A percentile compares a stretch with the other conserved stretches of the same genome.
These are phyloP conservation scores for Cercophora samala DNA, from an alignment of 495 filamentous ascomycete genomes.

Conservation along the genomic window DNA sequence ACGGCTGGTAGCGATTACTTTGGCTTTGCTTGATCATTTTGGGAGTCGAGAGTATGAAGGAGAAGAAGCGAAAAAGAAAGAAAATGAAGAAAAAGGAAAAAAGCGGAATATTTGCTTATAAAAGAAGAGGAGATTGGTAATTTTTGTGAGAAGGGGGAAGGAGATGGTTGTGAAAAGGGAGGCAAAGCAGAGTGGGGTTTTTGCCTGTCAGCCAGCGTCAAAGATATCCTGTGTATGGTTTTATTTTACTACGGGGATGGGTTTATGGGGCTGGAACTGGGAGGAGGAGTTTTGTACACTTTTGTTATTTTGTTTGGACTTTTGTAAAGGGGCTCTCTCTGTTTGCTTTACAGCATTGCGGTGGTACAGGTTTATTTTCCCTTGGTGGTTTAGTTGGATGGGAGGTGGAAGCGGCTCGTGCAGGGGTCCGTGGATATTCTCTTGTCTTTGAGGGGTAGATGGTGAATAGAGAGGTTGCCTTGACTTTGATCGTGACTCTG, in stretches of 20 bases:
- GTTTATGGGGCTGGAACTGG: too few species aligned
- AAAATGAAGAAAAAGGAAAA: not conserved
- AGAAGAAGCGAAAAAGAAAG: too few species aligned
- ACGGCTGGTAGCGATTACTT: constrained; percentile 97
- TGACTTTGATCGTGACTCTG: not conserved
- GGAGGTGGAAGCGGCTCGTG: not conserved
- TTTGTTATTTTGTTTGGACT: not conserved
- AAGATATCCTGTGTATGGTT: not conserved
- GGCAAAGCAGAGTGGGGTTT: not conserved
- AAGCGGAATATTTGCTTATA: not conserved
- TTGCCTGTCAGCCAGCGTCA: not conserved
- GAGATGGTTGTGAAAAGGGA: not conserved
- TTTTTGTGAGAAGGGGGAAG: not conserved
- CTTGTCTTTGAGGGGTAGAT: not conserved
- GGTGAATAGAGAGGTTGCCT: not conserved
- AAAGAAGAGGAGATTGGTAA: not conserved
- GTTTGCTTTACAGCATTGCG: not conserved
- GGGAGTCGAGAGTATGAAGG: not conserved
- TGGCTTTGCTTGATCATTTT: constrained; percentile 73
- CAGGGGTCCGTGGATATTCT: not conserved
- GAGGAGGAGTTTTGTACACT: not conserved
- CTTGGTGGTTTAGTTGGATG: not conserved
- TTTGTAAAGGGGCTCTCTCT: not conserved
- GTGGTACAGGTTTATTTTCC: not conserved
- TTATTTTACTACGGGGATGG: not conserved